Evolutionary conservation across 208 protist genomes (phyloP), one percentile per base, ranked within the genome.

Genomic region (Phytomonas francai): DNA sequence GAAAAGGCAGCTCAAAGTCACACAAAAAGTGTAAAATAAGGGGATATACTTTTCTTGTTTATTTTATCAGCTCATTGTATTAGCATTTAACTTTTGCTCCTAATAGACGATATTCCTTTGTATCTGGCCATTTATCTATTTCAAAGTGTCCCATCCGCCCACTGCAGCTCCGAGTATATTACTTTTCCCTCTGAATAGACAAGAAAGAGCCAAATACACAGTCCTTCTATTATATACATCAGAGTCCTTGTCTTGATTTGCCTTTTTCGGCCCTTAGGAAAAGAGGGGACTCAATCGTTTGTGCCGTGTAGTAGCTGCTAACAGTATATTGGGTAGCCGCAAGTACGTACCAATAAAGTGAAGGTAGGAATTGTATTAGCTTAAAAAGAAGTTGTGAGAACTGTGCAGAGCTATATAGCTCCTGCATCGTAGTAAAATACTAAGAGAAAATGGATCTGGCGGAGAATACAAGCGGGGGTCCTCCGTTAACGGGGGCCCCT

Each of bases 1-100:
- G 2, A 49, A 49, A 49, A 19, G 39, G 39, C 2, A 22, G 16
- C 16, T 19, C 39, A 39, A 39, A 39, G 34, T 39, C 39, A 36
- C 39, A 49, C 12, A 49, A 6, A 12, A 49, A 49, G 6, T 49
- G 12, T 49, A 49, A 49, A 49, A 49, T 49, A 49, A 49, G 39
- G 39, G 4, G 39, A 49, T 36, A 49, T 19, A 19, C 39, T 19
- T 49, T 49, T 19, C 39, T 49, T 19, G 12, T 62, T n/a, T 73
- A 68, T 30, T 73, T 67, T 63, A 3, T 67, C 1, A 25, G 54
- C 54, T 0, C 45, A 39, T 57, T 67, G 19, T 76, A 28, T 65
- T 29, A 57, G 14, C 25, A 65, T 32, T 68, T 54, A 62, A 12
- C 54, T 63, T 32, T 56, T 71, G 67, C 12, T 49, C 39, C 39